Evolutionary conservation across 805 yeast species (phyloP), one percentile per base, ranked within the genome.

Genomic region (Cyberlindnera saturnus): DNA sequence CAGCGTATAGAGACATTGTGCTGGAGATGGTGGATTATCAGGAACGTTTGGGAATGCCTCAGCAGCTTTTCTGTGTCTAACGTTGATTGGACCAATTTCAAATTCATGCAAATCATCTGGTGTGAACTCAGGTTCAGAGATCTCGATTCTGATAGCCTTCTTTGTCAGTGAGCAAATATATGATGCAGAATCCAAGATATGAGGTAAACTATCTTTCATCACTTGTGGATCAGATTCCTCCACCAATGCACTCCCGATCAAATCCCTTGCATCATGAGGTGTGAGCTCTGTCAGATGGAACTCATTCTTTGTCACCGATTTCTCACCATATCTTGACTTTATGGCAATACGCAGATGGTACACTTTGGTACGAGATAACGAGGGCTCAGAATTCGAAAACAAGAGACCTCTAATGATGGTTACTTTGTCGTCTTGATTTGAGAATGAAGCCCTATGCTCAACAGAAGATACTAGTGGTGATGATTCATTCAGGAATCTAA

Each of bases 1-100:
- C 15, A 87, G 55, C 0, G 87, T 82, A 39, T 67, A 66, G 18
- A 84, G 65, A 51, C 95, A 82, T 36, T 73, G 75, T 0, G 74
- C 59, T 3, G 80, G 74, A 3, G 76, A 63, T 0, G 95, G 90
- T 1, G 63, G 36, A 3, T 29, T 16, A 0, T 49, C 43, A 8
- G 59, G 43, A 32, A 60, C 35, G 39, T 57, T 52, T 36, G 59
- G 54, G 40, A 51, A 51, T n/a, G 45, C 46, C 34, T 46, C 48
- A 39, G 58, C 58, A 0, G 68, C 70, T 5, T 66, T 62, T 13
- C 64, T 58, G 48, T 75, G 78, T 51, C 95, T 68, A 6, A 62
- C 56, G 38, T 66, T 67, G 36, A 88, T 82, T 14, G 67, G 67
- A 2, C 67, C 73, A 4, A 65, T 62, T 29, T 75, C 74, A 48